Evolutionary conservation across 441 rosid species (phyloP), one percentile per base, ranked within the genome.

Genomic region (Gossypium gossypioides): DNA sequence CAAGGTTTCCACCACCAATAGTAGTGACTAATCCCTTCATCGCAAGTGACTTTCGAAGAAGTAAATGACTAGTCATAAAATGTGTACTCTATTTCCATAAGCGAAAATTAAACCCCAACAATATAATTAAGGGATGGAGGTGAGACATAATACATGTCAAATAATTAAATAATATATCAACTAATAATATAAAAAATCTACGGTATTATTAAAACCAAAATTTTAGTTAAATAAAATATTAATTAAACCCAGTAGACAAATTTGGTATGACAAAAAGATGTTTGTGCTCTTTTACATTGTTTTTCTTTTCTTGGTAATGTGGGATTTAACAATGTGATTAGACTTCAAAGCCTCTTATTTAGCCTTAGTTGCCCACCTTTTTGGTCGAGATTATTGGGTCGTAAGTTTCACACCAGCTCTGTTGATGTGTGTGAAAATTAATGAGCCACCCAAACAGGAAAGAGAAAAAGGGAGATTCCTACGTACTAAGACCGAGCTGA

Each of bases 401-500:
- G 58, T 12, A 24, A 8, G n/a, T 55, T 2, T 0, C 19, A 10
- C 48, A 65, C 60, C 12, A 0, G 18, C 67, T 3, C 6, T 4
- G 1, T 5, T 24, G n/a, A 67, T 19, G 65, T 27, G 74, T 75
- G 42, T 55, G 42, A 40, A 9, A 2, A 42, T 64, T 21, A 22
- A 55, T 10, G 69, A 64, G 2, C 63, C 54, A 24, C 10, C 83
- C 78, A 55, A 76, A 59, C 71, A 32, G 42, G 40, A 67, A 40
- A 40, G 13, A 9, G 46, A 67, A 59, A 66, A 60, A 40, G 5
- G 66, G 61, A 66, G 66, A 70, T 76, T 64, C 75, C 59, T 63
- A 32, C 37, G 15, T 15, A 4, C 4, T 67, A 37, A 19, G 8
- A 18, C 1, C 16, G 19, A 22, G 64, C 25, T 2, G 21, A 61